Percentiles rank a stretch among this genome's conserved stretches.
Conservation (phyloP, 306 rosid genomes). For the Benincasa hispida region DNA sequence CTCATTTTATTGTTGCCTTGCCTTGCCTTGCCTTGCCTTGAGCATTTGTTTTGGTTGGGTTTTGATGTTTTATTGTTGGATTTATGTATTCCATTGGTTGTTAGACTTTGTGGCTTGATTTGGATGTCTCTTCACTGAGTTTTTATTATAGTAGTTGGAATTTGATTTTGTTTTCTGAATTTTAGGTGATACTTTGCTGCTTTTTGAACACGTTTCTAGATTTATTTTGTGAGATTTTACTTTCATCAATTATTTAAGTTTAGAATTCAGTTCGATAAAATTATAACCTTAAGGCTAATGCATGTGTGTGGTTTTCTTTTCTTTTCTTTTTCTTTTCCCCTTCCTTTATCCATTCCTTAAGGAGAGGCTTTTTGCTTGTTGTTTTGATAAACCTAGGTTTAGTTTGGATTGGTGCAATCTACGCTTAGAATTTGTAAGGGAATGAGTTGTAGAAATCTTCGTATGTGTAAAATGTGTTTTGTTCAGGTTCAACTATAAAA, state of each 20-base stretch:
- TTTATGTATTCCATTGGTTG: background rate
- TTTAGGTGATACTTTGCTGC: background rate
- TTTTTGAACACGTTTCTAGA: background rate
- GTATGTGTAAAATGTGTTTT: background rate
- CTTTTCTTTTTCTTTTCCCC: background rate
- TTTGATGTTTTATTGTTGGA: background rate
- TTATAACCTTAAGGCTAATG: background rate
- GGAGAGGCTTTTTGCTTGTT: background rate
- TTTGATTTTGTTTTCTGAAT: background rate
- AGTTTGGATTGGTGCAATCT: background rate
- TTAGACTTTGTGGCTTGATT: background rate
- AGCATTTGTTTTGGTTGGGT: background rate
- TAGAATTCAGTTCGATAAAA: background rate
- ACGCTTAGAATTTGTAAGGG: background rate
- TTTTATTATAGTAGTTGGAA: background rate
- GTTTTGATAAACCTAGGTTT: background rate
- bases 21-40: background rate
- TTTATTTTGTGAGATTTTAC: background rate
- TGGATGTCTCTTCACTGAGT: background rate
- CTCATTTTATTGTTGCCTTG: background rate
- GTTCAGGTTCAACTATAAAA: background rate
- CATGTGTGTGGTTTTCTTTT: background rate
- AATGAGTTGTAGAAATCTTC: background rate
- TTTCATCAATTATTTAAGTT: background rate
- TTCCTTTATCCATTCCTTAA: background rate